Conservation (phyloP, 1,139 yeast species). For the Debaryomyces psychrophilus region DNA sequence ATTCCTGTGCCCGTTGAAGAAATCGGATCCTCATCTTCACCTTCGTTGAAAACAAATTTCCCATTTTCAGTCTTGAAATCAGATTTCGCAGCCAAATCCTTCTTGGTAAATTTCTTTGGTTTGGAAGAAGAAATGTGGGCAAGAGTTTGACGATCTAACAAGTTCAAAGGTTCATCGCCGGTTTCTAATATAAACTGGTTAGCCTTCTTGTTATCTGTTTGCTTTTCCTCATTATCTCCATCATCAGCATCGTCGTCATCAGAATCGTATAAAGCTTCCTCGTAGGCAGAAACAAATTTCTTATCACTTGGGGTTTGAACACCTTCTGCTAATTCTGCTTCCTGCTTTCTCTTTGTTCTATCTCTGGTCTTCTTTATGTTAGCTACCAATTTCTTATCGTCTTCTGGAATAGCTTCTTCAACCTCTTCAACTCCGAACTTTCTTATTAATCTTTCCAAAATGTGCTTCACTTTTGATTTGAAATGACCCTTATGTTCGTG, state of each 20-base stretch:
- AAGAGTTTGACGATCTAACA: constrained; percentile 80
- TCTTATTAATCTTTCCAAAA: constrained; percentile 86
- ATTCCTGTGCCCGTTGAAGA: constrained; percentile 59
- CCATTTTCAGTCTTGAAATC: constrained; percentile 60
- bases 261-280: constrained; percentile 71
- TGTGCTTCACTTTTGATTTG: constrained; percentile 88
- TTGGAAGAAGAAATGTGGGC: constrained; percentile 86
- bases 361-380: constrained; percentile 86
- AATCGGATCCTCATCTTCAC: constrained; percentile 57
- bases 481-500: constrained; percentile 96
- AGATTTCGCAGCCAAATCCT: constrained; percentile 46
- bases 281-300: constrained; percentile 80
- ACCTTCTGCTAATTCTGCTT: constrained; percentile 30
- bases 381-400: constrained; percentile 76
- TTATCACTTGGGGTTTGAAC: constrained; percentile 26
- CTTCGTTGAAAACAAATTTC: constrained; percentile 53
- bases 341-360: constrained; percentile 77
- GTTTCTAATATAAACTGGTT: constrained; percentile 75
- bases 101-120: constrained; percentile 60
- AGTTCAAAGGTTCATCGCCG: constrained; percentile 83
- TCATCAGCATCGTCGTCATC: constrained; percentile 55
- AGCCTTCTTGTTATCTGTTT: constrained; percentile 31
- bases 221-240: constrained; percentile 28
- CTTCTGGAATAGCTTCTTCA: constrained; percentile 83
- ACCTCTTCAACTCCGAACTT: constrained; percentile 84